phyloP scores from a whole-genome alignment of 306 rosid genomes.

The Sicyos edulis region DNA sequence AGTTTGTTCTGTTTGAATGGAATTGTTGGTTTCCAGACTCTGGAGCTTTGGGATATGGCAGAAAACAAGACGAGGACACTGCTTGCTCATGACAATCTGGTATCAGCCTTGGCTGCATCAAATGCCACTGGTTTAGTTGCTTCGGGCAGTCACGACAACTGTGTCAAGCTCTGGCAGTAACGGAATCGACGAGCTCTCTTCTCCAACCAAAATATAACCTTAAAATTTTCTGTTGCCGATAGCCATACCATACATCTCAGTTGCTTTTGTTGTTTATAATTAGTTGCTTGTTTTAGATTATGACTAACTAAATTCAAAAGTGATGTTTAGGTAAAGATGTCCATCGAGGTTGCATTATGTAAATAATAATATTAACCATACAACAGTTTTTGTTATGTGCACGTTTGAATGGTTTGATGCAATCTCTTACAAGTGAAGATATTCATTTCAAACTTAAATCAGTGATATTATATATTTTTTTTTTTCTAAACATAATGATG shows the following conservation, averaged over 20 bases:
- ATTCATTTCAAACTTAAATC: not conserved
- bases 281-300: not conserved
- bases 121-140: slow-evolving; percentile 51
- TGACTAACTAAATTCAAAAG: not conserved
- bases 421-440: not conserved
- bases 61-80: slow-evolving; percentile 43
- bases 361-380: not conserved
- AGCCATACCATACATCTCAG: slow-evolving; percentile 25
- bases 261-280: slow-evolving; percentile 9
- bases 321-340: not conserved
- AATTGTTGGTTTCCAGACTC: slow-evolving; percentile 36
- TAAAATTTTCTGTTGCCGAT: not conserved
- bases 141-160: slow-evolving; percentile 61
- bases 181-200: not conserved
- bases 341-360: not conserved
- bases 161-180: slow-evolving; percentile 75
- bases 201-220: not conserved
- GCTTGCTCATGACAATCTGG: slow-evolving; percentile 51
- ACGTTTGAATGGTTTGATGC: not conserved
- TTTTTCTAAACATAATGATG: not conserved
- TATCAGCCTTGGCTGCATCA: slow-evolving; percentile 62
- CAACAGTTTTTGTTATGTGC: not conserved
- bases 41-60: slow-evolving; percentile 59
- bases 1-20: not conserved
- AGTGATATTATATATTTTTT: too few relatives aligned